Evolutionary conservation across 2,329 filamentous ascomycete genomes (phyloP), one percentile per base, ranked within the genome.

Genomic region (Penicillium nordicum): DNA sequence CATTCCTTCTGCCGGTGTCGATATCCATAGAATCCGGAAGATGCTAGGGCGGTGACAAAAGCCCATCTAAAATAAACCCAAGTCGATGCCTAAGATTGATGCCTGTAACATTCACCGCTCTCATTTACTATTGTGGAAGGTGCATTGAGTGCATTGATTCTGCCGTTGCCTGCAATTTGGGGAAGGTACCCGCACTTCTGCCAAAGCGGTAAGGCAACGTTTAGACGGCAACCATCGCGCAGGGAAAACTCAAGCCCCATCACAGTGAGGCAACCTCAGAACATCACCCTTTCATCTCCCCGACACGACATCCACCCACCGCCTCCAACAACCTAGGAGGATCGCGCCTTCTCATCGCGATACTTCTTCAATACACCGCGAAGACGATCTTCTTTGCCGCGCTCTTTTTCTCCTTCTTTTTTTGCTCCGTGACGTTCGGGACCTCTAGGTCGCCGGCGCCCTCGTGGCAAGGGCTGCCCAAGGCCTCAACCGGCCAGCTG

Each of bases 381-480:
- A 58, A 57, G 53, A 70, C 69, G 64, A 62, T 65, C 63, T 57
- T 44, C 62, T 53, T 57, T 58, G 66, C 62, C 60, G 65, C 64
- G 60, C 58, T 58, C 58, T 58, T 60, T 65, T 67, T 70, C 61
- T 47, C 62, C 63, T 63, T 67, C 59, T 66, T 62, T 67, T 67
- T 52, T 50, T 62, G 64, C 68, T 70, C 68, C 68, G 69, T 68
- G 66, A 71, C 69, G 65, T 70, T 67, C 64, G 71, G 70, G 67
- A 64, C 70, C 62, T 53, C 46, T 63, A 65, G 72, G 72, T 72
- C 71, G 67, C 70, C 69, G 75, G 74, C 75, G 74, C 74, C 75
- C 75, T 76, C 70, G 74, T 75, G 74, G 74, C 75, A 77, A 76
- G 75, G 74, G 74, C 74, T 75, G 75, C 74, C 75, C 73, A 70